Evolutionary conservation across 2,329 filamentous ascomycete species (phyloP).

Genomic region (Cadophora luteo-olivacea): DNA sequence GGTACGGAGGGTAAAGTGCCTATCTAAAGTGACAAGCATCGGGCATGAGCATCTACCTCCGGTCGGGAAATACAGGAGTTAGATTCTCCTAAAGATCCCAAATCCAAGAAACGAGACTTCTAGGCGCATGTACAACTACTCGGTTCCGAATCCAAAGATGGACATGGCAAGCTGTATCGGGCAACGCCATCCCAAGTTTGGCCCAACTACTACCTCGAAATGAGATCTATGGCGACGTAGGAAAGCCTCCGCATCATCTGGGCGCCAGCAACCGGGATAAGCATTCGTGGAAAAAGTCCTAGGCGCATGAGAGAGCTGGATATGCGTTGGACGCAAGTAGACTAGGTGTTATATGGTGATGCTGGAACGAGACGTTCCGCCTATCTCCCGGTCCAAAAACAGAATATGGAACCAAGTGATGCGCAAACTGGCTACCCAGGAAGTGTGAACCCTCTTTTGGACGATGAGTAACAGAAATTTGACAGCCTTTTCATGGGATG

Average conservation of each 20-base stretch:
- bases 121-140: constrained; percentile 10
- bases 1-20: constrained; percentile 16
- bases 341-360: neutral
- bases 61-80: constrained; percentile 13
- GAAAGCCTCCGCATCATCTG: constrained; percentile 27
- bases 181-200: constrained; percentile 11
- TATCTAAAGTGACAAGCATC: constrained; percentile 5
- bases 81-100: constrained; percentile 18
- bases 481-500: constrained; percentile 7
- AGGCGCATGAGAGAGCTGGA: constrained; percentile 12
- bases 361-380: constrained; percentile 30
- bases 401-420: constrained; percentile 16
- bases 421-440: constrained; percentile 10
- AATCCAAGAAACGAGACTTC: constrained; percentile 6
- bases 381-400: constrained; percentile 5
- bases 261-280: constrained; percentile 13
- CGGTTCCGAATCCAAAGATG: constrained; percentile 14
- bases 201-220: constrained; percentile 1
- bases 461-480: constrained; percentile 26
- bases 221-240: constrained; percentile 18
- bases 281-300: constrained; percentile 27
- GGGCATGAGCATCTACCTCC: constrained; percentile 18
- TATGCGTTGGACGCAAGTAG: constrained; percentile 19
- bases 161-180: constrained; percentile 9
- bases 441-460: constrained; percentile 19